Conservation (phyloP, 2,329 filamentous ascomycete genomes). For the Penicillium nordicum region DNA sequence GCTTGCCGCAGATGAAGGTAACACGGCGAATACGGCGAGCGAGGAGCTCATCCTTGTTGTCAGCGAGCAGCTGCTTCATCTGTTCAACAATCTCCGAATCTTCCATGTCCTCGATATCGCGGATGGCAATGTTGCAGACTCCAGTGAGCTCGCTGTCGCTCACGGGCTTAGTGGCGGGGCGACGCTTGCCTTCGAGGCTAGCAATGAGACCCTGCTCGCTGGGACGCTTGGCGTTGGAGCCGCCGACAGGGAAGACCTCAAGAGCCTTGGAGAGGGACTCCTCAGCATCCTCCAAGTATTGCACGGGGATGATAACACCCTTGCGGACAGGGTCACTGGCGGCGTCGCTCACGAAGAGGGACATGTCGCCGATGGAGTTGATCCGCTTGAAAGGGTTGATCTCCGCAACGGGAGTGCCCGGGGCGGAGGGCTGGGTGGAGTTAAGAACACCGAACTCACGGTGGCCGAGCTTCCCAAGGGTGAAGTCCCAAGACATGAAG, state of each 20-base stretch:
- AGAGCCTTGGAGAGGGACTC: slow-evolving; percentile 80
- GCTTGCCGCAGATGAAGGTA: slow-evolving; percentile 93
- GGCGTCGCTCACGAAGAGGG: slow-evolving; percentile 72
- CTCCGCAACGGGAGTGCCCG: slow-evolving; percentile 65
- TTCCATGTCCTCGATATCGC: slow-evolving; percentile 77
- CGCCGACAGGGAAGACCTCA: slow-evolving; percentile 68
- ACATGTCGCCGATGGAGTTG: slow-evolving; percentile 95
- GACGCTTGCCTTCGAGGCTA: slow-evolving; percentile 71
- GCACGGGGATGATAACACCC: slow-evolving; percentile 90
- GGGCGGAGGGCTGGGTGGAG: slow-evolving; percentile 78
- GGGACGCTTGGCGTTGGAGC: slow-evolving; percentile 56
- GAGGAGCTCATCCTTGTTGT: slow-evolving; percentile 79
- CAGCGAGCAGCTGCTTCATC: slow-evolving; percentile 70
- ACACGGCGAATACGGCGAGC: slow-evolving; percentile 79
- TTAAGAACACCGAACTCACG: slow-evolving; percentile 77
- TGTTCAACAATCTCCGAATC: slow-evolving; percentile 77
- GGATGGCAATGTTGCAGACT: slow-evolving; percentile 87
- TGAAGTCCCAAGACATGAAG: slow-evolving; percentile 90
- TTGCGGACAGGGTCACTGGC: slow-evolving; percentile 73
- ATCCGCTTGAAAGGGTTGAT: slow-evolving; percentile 73
- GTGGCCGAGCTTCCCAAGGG: slow-evolving; percentile 87
- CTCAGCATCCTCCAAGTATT: slow-evolving; percentile 90
- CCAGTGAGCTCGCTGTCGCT: slow-evolving; percentile 76
- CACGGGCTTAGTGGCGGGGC: slow-evolving; percentile 54
- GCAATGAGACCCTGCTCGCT: slow-evolving; percentile 61